Evolutionary conservation across 257 asterid genomes (phyloP), one percentile per base, ranked within the genome.

Genomic region (Solanum tacnaense): DNA sequence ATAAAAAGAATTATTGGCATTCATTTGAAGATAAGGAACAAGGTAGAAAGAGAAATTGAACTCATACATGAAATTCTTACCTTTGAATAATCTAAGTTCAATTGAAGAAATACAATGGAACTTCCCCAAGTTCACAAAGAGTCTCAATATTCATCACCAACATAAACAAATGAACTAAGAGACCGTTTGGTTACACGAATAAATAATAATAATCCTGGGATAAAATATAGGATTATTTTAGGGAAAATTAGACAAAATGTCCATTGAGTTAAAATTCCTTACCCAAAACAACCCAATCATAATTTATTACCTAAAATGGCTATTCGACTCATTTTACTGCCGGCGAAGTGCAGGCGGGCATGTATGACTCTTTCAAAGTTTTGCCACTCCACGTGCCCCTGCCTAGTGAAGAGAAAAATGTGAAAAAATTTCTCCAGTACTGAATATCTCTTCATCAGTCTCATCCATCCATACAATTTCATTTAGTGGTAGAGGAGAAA

Each of bases 371-470:
- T 23, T 62, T 62, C 71, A 62, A n/a, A 4, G 71, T 62, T 62
- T 62, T 90, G 93, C 92, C 52, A 92, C 93, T 87, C 91, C 94
- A 87, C 87, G 91, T 21, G 72, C 88, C 25, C 89, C 87, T 11
- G 86, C 86, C 41, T 46, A 81, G 70, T 49, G 85, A 81, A 81
- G 44, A 81, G 71, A 49, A 44, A 79, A 16, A 79, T 44, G 35
- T 46, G 67, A 79, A 79, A 46, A 16, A 8, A 44, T 27, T 79
- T 81, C 85, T 27, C 67, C 38, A 41, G 25, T 39, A 62, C 71
- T 62, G 16, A 62, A 11, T 62, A 62, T 62, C 71, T n/a, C 7
- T 23, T 62, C 71, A 62, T 62, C 16, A 62, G 16, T n/a, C 71
- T n/a, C 71, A n/a, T 62, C 7, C 71, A 62, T 62, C 71, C 71